Conservation (phyloP, 2,329 filamentous ascomycete species). For the Pezicula radicicola region DNA sequence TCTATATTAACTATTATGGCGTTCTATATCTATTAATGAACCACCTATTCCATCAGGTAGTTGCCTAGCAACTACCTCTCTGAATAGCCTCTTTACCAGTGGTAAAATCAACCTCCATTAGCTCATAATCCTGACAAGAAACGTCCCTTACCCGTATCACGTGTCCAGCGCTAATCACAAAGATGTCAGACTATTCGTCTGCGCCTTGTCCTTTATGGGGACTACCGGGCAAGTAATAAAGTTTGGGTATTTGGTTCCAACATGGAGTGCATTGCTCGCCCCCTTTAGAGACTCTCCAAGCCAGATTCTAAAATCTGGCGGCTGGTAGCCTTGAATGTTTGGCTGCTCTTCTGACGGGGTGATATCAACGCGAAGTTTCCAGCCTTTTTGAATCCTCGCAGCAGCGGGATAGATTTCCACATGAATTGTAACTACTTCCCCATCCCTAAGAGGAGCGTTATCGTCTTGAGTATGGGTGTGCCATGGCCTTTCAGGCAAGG, state of each 20-base stretch:
- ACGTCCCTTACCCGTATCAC: no score
- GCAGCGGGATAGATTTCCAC: neutral
- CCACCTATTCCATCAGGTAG: no score
- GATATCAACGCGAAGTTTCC: neutral
- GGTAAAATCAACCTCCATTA: no score
- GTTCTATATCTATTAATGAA: no score
- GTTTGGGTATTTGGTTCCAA: neutral
- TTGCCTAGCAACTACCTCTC: no score
- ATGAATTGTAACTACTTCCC: neutral
- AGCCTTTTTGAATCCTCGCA: neutral
- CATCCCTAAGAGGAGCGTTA: conserved; percentile 2
- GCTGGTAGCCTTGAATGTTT: neutral
- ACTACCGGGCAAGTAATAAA: neutral
- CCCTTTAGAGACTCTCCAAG: neutral
- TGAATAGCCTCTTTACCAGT: no score
- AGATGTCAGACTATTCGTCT: no score
- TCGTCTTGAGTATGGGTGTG: conserved; percentile 8
- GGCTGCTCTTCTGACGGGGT: neutral
- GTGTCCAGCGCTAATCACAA: no score
- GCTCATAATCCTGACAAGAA: no score
- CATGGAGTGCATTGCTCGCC: neutral
- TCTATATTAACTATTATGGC: no score
- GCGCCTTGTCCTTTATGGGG: no score
- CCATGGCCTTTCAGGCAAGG: conserved; percentile 7
- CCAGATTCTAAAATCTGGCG: neutral